Base-by-base conservation (phyloP, 108 stramenopile genomes). In the Nannochloropsis salina region DNA sequence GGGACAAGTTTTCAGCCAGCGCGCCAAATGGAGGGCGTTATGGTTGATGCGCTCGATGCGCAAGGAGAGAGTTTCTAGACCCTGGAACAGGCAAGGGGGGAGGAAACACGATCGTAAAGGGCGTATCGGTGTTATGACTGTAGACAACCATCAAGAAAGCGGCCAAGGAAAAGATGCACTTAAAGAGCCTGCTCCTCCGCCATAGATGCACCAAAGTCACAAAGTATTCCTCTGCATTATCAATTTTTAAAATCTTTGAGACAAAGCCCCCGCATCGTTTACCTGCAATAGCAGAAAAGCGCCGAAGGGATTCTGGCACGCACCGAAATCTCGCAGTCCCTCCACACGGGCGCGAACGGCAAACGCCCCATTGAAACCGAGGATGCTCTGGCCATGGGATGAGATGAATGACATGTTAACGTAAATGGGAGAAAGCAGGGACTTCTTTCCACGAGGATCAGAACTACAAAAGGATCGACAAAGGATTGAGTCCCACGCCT, bases 1-100 rank as follows among this genome's bases (percentile, higher is more conserved):
- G 10, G 92, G 91, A 90, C 95, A 94, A 2, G 80, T 83, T 81
- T 92, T 44, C 80, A 97, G 91, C 83, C 91, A 93, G 80, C 86
- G 80, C 20, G 96, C 96, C 2, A 97, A 91, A 84, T 91, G 92
- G 18, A 93, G 80, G 51, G 94, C 89, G 84, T 97, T 97, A 2
- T 15, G 11, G 20, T 22, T 18, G 83, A n/a, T 15, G 9, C 94
- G 90, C 84, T 97, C 94, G 91, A 94, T 93, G 43, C 96, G 92
- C 61, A 96, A 89, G 41, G 88, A 84, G 22, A 97, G 88, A 12
- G 96, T 97, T 86, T 97, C 96, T 44, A 97, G 91, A 21, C 96
- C 96, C 87, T 95, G 95, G 22, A 95, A 51, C 47, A 51, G 10
- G 47, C 47, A 15, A 51, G 1, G 47, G 15, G 47, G 10, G 15